Base-by-base conservation (phyloP, 257 asterid genomes). In the Coffea eugenioides region DNA sequence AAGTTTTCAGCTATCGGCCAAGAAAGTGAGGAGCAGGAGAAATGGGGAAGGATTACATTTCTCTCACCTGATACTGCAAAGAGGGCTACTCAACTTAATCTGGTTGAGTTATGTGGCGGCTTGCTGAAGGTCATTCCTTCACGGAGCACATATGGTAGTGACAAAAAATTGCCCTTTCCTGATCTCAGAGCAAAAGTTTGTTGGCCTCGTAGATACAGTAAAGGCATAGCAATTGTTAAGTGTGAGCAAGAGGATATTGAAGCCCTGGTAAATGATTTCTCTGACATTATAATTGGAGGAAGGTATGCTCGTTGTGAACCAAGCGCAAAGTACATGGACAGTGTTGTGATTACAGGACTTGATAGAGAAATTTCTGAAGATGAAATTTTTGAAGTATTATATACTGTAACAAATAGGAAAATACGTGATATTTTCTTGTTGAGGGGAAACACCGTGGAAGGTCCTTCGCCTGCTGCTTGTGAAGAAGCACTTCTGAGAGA, bases 141-240 rank as follows among this genome's bases (percentile, higher is more conserved):
- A 31, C 86, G 85, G 83, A 91, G 75, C 78, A 82, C 45, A 9
- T 71, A 66, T 56, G 82, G 84, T 12, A 82, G 94, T 69, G 96
- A 92, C 75, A 79, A 85, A 76, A 92, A 84, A 81, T 65, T 88
- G 85, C 85, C 91, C 15, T 85, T 77, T 80, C 88, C 91, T 77
- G 82, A 88, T 73, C 82, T 96, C 72, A 91, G 79, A 85, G 97
- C 99, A 76, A 94, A 82, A 85, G 86, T 96, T 75, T 78, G 11
- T 68, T 96, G 99, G 99, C 98, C 98, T 80, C 97, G 99, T 78
- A 89, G 93, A 81, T 59, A 27, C 82, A 93, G 99, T 88, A 93
- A 77, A 85, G 98, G 99, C 80, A n/a, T 82, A 66, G 99, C 91
- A 13, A 75, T 93, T 74, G 83, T 88, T 84, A 92, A 82, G 85